These are phyloP conservation scores for Fraxinus pennsylvanica DNA, from an alignment of 257 asterid genomes.

Conservation along the genomic window DNA sequence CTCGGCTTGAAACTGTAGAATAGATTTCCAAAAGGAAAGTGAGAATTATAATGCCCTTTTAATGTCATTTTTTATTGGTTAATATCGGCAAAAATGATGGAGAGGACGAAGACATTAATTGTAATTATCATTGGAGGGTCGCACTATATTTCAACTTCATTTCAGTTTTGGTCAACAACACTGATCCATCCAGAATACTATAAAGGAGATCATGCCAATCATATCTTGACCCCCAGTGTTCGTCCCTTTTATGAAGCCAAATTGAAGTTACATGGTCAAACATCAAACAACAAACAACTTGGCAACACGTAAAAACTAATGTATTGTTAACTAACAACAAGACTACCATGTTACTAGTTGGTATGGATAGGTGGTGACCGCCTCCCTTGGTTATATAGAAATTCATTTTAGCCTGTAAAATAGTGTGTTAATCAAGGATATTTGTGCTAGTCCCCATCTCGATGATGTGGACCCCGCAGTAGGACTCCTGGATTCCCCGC, in stretches of 20 bases:
- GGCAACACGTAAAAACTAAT: neutral
- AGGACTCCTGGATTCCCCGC: neutral
- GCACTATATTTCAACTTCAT: neutral
- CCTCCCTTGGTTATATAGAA: slow-evolving; percentile 8
- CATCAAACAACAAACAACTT: neutral
- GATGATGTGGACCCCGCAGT: slow-evolving; percentile 8
- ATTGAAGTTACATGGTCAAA: neutral
- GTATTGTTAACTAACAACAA: neutral
- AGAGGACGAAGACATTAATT: neutral
- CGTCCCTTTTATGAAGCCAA: no score
- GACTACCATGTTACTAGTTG: slow-evolving; percentile 10
- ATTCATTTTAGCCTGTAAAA: slow-evolving; percentile 2
- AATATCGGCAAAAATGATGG: neutral
- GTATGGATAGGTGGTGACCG: neutral
- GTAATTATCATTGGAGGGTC: neutral
- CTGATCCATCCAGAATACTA: neutral
- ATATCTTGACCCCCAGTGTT: neutral
- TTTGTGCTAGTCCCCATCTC: neutral
- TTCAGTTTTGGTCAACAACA: slow-evolving; percentile 14
- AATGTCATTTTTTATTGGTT: neutral
- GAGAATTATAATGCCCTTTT: neutral
- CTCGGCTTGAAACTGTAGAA: neutral
- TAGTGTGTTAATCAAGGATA: neutral
- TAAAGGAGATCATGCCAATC: neutral
- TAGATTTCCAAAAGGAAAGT: neutral